Conservation (phyloP, 164 flowering plant species). For the Hamamelis virginiana region DNA sequence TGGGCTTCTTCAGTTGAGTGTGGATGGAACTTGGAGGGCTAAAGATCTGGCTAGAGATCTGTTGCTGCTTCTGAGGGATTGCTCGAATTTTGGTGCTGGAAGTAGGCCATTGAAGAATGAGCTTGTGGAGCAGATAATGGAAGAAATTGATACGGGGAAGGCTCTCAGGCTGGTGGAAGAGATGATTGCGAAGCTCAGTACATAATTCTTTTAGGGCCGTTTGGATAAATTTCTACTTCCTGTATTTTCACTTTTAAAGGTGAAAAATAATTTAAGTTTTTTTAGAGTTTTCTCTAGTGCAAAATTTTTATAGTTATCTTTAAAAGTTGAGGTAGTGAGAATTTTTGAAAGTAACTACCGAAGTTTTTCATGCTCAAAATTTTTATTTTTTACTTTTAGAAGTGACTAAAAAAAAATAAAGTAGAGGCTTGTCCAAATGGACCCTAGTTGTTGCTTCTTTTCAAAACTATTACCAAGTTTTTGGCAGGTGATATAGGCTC, state of each 20-base stretch:
- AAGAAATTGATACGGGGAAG: constrained; percentile 43
- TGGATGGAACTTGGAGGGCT: constrained; percentile 54
- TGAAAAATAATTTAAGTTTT: too few species aligned
- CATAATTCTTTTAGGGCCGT: constrained; percentile 12
- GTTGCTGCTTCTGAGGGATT: constrained; percentile 48
- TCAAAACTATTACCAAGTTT: neutral
- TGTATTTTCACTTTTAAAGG: too few species aligned
- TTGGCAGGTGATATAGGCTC: neutral
- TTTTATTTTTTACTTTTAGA: too few species aligned
- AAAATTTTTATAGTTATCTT: too few species aligned
- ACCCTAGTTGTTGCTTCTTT: too few species aligned
- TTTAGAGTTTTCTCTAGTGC: too few species aligned
- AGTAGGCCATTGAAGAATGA: constrained; percentile 20
- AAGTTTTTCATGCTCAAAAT: too few species aligned
- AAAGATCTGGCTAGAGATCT: constrained; percentile 36
- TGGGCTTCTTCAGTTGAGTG: constrained; percentile 59
- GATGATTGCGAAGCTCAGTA: constrained; percentile 49
- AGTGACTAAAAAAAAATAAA: too few species aligned
- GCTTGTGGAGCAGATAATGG: constrained; percentile 43
- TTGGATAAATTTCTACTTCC: too few species aligned
- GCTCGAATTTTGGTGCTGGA: constrained; percentile 14
- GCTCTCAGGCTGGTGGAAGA: constrained; percentile 48
- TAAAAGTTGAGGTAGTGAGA: too few species aligned
- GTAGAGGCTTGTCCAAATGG: too few species aligned
- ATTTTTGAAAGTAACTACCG: too few species aligned